Conservation (phyloP, 331 rosid genomes). For the Dryas integrifolia region DNA sequence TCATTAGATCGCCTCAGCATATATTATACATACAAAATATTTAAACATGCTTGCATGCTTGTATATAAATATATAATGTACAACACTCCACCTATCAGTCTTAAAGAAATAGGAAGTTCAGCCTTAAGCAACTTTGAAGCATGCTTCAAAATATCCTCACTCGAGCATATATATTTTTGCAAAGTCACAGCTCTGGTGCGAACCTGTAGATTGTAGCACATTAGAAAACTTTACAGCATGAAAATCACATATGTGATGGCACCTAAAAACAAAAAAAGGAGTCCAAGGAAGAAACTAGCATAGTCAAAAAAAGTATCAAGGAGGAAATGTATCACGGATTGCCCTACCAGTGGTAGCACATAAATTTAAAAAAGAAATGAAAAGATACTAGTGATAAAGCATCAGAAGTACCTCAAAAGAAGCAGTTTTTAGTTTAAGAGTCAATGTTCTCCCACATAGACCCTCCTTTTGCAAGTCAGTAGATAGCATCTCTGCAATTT, state of each 20-base stretch:
- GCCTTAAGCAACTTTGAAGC: conserved; percentile 81
- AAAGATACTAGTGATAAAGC: background rate
- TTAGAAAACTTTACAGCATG: background rate
- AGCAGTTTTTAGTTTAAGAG: conserved; percentile 81
- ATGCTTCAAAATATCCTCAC: conserved; percentile 73
- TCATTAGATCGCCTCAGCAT: background rate
- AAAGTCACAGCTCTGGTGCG: conserved; percentile 81
- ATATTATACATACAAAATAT: background rate
- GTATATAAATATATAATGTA: background rate
- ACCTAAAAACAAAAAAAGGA: background rate
- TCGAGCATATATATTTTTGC: conserved; percentile 57
- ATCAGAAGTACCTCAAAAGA: conserved; percentile 67
- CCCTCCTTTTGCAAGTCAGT: conserved; percentile 81
- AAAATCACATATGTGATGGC: background rate
- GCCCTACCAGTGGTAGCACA: background rate
- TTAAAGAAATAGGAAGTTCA: conserved; percentile 81
- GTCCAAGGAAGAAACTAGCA: background rate
- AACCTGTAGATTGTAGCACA: conserved; percentile 49
- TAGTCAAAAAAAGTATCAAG: background rate
- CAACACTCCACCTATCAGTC: conserved; percentile 63
- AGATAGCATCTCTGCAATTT: conserved; percentile 71
- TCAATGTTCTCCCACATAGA: conserved; percentile 70
- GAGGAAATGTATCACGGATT: conserved; percentile 1
- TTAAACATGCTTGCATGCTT: background rate
- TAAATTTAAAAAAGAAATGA: background rate